A percentile compares a stretch with the other conserved stretches of the same genome.
These are phyloP conservation scores for Lavandula angustifolia DNA, from an alignment of 257 asterid genomes.

Conservation along the genomic window DNA sequence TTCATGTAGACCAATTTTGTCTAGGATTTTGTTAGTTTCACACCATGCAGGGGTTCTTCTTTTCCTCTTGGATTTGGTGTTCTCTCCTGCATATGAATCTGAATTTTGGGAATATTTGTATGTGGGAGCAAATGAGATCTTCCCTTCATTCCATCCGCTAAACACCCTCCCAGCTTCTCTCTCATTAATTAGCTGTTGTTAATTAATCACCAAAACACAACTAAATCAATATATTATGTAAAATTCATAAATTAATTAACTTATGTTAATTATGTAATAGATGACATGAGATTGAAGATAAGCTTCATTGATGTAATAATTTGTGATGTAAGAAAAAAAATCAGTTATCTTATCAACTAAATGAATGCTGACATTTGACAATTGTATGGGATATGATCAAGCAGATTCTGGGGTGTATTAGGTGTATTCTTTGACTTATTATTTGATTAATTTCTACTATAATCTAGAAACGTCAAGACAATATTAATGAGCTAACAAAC, in stretches of 20 bases:
- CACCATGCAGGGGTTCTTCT: conserved; percentile 96
- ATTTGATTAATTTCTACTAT: neutral
- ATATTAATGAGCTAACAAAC: conserved; percentile 37
- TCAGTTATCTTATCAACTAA: conserved; percentile 5
- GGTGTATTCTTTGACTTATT: conserved; percentile 30
- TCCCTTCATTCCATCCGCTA: conserved; percentile 85
- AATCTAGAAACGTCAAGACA: conserved; percentile 25
- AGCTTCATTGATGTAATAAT: neutral
- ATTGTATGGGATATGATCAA: conserved; percentile 4
- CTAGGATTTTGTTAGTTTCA: neutral
- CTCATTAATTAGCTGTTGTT: conserved; percentile 66
- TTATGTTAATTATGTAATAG: too few relatives aligned
- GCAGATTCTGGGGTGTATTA: conserved; percentile 3
- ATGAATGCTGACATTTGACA: conserved; percentile 20
- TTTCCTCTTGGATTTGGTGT: conserved; percentile 72
- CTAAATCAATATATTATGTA: neutral
- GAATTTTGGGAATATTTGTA: conserved; percentile 84
- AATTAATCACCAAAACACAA: neutral
- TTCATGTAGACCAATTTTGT: too few relatives aligned
- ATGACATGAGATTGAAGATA: neutral
- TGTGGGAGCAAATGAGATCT: conserved; percentile 81
- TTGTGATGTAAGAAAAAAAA: neutral
- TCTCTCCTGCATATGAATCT: conserved; percentile 79
- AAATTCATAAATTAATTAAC: too few relatives aligned
- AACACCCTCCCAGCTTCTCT: conserved; percentile 84